These are phyloP conservation scores for Microbotryum silenes-acaulis DNA, from an alignment of 1,284 basidiomycete genomes.

Conservation along the genomic window DNA sequence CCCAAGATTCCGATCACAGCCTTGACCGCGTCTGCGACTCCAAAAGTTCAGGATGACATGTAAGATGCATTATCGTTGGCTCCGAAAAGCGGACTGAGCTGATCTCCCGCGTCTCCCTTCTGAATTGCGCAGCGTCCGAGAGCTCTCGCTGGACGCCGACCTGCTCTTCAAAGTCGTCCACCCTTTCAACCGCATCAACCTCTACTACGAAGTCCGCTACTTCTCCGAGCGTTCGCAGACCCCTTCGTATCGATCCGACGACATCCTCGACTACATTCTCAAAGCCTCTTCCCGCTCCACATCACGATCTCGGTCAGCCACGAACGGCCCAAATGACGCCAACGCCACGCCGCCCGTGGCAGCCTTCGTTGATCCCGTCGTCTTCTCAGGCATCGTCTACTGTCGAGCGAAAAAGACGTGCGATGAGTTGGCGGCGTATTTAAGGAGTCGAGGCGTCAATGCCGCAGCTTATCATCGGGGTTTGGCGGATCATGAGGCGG, in stretches of 20 bases:
- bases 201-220: conserved; percentile 73
- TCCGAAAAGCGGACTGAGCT: neutral
- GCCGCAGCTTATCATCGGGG: conserved; percentile 67
- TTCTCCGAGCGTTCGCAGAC: conserved; percentile 40
- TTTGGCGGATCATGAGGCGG: conserved; percentile 49
- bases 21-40: conserved; percentile 66
- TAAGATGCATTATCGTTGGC: neutral
- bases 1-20: conserved; percentile 72
- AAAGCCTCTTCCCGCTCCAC: conserved; percentile 40
- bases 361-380: too few relatives aligned
- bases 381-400: conserved; percentile 61
- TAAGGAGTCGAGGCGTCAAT: conserved; percentile 58
- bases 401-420: conserved; percentile 61
- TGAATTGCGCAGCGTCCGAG: neutral
- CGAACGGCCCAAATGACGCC: conserved; percentile 46
- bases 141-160: conserved; percentile 48
- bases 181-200: conserved; percentile 69
- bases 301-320: conserved; percentile 21
- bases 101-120: neutral
- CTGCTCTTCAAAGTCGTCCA: conserved; percentile 58
- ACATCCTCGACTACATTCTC: conserved; percentile 60
- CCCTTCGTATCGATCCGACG: conserved; percentile 47
- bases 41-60: conserved; percentile 60
- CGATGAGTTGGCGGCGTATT: conserved; percentile 56
- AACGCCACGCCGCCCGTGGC: too few relatives aligned